Conservation (phyloP, 2,329 filamentous ascomycete species). For the Rhynchosporium agropyri region DNA sequence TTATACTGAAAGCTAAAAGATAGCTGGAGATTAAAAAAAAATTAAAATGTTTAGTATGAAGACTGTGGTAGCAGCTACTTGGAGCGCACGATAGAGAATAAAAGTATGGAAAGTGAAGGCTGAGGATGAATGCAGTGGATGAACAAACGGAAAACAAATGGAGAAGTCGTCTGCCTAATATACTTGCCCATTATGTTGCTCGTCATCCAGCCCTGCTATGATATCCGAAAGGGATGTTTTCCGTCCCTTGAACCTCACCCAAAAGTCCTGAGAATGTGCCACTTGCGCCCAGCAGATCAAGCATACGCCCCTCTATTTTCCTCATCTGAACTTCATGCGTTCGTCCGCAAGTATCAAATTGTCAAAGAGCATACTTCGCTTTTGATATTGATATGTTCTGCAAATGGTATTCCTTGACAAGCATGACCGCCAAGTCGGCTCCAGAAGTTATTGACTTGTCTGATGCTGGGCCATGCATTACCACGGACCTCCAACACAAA, state of each 20-base stretch:
- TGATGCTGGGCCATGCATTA: constrained; percentile 33
- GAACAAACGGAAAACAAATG: constrained; percentile 19
- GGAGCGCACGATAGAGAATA: constrained; percentile 40
- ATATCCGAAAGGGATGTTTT: constrained; percentile 34
- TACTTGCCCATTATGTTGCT: constrained; percentile 26
- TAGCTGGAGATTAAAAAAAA: constrained; percentile 12
- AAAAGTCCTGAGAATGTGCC: constrained; percentile 21
- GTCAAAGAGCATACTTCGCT: constrained; percentile 4
- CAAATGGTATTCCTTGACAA: constrained; percentile 7
- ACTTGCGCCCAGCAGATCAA: constrained; percentile 29
- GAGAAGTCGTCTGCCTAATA: constrained; percentile 29
- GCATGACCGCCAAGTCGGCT: constrained; percentile 29
- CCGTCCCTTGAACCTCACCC: constrained; percentile 32
- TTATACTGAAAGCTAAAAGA: constrained; percentile 23
- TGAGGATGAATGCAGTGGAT: constrained; percentile 32
- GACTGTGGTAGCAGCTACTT: constrained; percentile 37
- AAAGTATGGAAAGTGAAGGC: constrained; percentile 25
- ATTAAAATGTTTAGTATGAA: constrained; percentile 29
- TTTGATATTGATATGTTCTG: constrained; percentile 3
- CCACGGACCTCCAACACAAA: constrained; percentile 21
- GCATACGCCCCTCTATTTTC: constrained; percentile 16
- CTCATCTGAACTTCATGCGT: constrained; percentile 32
- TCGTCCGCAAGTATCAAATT: constrained; percentile 21
- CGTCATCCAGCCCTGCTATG: constrained; percentile 14
- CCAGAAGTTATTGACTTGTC: constrained; percentile 27